Evolutionary conservation across 2,329 filamentous ascomycete species (phyloP).

Genomic region (Coniochaeta hoffmannii): DNA sequence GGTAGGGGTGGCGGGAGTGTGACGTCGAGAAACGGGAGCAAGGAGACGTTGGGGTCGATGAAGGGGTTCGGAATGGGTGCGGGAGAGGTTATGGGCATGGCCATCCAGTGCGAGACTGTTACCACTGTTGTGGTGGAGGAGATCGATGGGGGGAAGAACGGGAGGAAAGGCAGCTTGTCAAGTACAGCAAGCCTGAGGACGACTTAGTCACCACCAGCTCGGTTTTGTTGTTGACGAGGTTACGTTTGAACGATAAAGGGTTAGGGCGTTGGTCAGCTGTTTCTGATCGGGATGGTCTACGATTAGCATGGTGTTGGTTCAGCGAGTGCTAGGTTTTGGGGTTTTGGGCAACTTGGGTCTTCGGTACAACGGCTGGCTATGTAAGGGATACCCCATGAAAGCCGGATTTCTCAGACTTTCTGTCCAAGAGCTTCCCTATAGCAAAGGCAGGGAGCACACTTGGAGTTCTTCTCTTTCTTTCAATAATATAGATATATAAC

Average conservation of each 20-base stretch:
- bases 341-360: background rate
- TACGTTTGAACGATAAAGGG: background rate
- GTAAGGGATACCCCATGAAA: constrained; percentile 10
- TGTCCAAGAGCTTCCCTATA: background rate
- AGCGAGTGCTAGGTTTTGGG: background rate
- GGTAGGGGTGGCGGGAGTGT: constrained; percentile 5
- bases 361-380: constrained; percentile 5
- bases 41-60: constrained; percentile 24
- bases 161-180: constrained; percentile 10
- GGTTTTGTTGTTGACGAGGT: background rate
- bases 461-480: background rate
- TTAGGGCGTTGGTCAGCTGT: background rate
- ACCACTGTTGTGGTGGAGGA: constrained; percentile 33
- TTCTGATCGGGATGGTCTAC: background rate
- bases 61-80: constrained; percentile 20
- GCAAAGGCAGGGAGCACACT: background rate
- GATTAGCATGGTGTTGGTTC: background rate
- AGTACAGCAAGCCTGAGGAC: constrained; percentile 4
- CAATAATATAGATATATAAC: background rate
- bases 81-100: constrained; percentile 18
- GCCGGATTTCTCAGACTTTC: background rate
- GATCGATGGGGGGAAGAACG: constrained; percentile 16
- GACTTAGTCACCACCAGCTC: background rate
- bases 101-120: constrained; percentile 36
- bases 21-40: constrained; percentile 13